phyloP scores from a whole-genome alignment of 1,139 yeast genomes.

The Hemisphaericaspora xylanilytica region DNA sequence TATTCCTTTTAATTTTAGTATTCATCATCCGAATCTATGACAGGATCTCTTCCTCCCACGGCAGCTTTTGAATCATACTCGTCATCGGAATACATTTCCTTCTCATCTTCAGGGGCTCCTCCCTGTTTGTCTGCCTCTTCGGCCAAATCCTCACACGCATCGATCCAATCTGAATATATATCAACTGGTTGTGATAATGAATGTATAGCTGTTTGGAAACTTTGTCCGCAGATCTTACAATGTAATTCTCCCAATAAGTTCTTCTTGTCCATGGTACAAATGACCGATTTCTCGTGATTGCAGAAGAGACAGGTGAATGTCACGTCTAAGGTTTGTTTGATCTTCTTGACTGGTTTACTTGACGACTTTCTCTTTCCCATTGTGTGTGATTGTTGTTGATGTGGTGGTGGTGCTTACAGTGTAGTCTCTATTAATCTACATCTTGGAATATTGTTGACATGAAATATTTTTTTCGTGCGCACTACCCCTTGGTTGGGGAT shows the following conservation, averaged over 20 bases:
- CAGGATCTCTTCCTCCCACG: slow-evolving; percentile 16
- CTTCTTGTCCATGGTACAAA: slow-evolving; percentile 85
- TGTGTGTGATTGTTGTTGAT: slow-evolving; percentile 29
- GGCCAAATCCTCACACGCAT: slow-evolving; percentile 96
- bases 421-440: neutral
- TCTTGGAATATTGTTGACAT: neutral
- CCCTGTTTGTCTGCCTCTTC: slow-evolving; percentile 49
- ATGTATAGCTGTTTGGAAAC: slow-evolving; percentile 86
- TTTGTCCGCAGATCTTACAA: slow-evolving; percentile 94
- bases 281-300: slow-evolving; percentile 90
- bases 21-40: slow-evolving; percentile 31
- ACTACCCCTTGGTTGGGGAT: too few relatives aligned
- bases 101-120: slow-evolving; percentile 16
- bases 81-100: slow-evolving; percentile 40
- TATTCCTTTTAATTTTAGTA: slow-evolving; percentile 10
- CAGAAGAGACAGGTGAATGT: slow-evolving; percentile 92
- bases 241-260: slow-evolving; percentile 79
- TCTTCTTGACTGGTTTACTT: slow-evolving; percentile 74
- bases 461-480: neutral
- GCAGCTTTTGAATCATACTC: slow-evolving; percentile 24
- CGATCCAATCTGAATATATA: slow-evolving; percentile 97
- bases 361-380: slow-evolving; percentile 93
- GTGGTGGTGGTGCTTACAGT: too few relatives aligned
- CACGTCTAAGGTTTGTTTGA: slow-evolving; percentile 78
- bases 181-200: slow-evolving; percentile 86